Evolutionary conservation across 2,329 filamentous ascomycete genomes (phyloP).

Genomic region (Cadophora luteo-olivacea): DNA sequence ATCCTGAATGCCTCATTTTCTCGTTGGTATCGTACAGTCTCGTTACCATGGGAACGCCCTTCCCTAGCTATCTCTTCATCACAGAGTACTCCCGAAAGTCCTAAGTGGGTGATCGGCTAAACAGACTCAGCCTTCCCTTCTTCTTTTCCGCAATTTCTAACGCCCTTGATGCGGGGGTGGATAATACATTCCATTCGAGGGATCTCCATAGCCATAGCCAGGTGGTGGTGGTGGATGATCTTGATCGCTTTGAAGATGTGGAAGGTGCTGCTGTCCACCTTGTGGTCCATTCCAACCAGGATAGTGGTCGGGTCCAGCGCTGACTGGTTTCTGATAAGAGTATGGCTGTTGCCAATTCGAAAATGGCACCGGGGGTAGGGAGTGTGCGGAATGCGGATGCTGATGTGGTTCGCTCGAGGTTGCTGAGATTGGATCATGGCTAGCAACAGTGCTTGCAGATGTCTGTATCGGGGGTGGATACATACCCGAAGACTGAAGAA

Average conservation of each 20-base stretch:
- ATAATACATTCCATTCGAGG: slow-evolving; percentile 38
- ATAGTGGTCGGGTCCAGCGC: slow-evolving; percentile 37
- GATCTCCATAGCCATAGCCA: slow-evolving; percentile 38
- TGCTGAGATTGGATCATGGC: slow-evolving; percentile 33
- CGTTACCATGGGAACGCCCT: not conserved
- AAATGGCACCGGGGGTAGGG: slow-evolving; percentile 34
- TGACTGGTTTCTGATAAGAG: slow-evolving; percentile 39
- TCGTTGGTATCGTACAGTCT: slow-evolving; percentile 10
- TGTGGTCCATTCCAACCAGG: slow-evolving; percentile 36
- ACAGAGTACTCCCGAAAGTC: not conserved
- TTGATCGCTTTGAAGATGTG: slow-evolving; percentile 20
- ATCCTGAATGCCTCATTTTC: not conserved
- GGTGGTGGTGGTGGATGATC: slow-evolving; percentile 27
- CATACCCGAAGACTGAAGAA: slow-evolving; percentile 38
- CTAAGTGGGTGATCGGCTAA: not conserved
- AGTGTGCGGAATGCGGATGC: slow-evolving; percentile 38
- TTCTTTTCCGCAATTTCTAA: slow-evolving; percentile 18
- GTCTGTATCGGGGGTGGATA: slow-evolving; percentile 41
- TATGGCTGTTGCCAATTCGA: slow-evolving; percentile 41
- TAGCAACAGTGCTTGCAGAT: slow-evolving; percentile 32
- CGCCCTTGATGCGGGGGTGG: slow-evolving; percentile 38
- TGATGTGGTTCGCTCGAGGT: slow-evolving; percentile 32
- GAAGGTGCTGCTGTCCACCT: slow-evolving; percentile 31
- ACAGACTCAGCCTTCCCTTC: not conserved
- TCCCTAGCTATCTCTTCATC: not conserved